These are phyloP conservation scores for Yamadazyma taylorii DNA, from an alignment of 1,139 yeast genomes.

Conservation along the genomic window DNA sequence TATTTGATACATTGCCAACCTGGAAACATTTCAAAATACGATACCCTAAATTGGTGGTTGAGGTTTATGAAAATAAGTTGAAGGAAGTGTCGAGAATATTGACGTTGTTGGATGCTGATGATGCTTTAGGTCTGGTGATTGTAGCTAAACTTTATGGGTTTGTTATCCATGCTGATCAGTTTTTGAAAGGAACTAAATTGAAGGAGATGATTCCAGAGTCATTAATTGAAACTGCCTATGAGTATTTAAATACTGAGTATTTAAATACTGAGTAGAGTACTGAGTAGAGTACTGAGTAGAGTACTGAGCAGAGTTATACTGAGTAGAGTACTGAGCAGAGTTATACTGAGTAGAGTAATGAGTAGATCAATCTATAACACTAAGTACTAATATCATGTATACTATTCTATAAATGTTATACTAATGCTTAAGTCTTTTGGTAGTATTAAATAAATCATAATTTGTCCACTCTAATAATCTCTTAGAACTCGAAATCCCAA, in stretches of 20 bases:
- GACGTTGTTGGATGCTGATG: conserved; percentile 11
- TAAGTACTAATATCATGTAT: too few species aligned
- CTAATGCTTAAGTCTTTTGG: conserved; percentile 34
- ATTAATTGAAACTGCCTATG: conserved; percentile 3
- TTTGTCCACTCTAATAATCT: conserved; percentile 63
- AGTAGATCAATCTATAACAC: too few species aligned
- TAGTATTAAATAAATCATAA: conserved; percentile 43
- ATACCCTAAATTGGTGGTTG: conserved; percentile 18
- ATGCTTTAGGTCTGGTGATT: conserved; percentile 10
- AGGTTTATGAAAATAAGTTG: conserved; percentile 7
- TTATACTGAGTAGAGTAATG: too few species aligned
- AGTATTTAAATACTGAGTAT: conserved; percentile 6
- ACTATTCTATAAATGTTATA: too few species aligned
- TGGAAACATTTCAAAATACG: conserved; percentile 30
- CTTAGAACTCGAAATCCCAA: conserved; percentile 45
- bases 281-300: too few species aligned
- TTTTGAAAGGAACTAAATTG: conserved; percentile 20
- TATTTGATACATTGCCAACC: conserved; percentile 20
- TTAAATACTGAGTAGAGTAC: too few species aligned
- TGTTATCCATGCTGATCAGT: conserved; percentile 19
- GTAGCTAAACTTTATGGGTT: conserved; percentile 18
- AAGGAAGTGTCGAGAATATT: conserved; percentile 16
- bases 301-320: too few species aligned
- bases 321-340: too few species aligned
- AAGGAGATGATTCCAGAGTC: conserved; percentile 4